phyloP scores from a whole-genome alignment of 1,284 basidiomycete species.

The Afroboletus lepidellus region DNA sequence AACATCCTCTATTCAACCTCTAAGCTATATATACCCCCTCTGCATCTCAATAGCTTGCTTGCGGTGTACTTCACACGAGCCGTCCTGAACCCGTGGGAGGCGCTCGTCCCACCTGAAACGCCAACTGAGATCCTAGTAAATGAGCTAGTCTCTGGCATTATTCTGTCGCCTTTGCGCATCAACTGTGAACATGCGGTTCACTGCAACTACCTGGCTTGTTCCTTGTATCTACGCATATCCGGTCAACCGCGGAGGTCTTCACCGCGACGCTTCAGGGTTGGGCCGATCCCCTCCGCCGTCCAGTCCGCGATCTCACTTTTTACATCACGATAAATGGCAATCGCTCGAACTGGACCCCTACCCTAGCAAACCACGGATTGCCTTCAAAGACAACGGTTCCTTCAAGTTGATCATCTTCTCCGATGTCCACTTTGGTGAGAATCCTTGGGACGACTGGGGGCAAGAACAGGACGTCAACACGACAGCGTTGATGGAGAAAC shows the following conservation, averaged over 20 bases:
- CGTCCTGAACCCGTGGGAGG: no score
- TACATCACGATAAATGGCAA: slow-evolving; percentile 1
- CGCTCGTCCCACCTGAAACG: no score
- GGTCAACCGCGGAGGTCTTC: slow-evolving; percentile 6
- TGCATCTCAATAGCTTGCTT: no score
- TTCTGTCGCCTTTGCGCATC: not conserved
- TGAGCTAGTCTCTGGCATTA: not conserved
- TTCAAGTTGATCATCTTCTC: slow-evolving; percentile 71
- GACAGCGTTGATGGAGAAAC: slow-evolving; percentile 49
- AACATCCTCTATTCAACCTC: no score
- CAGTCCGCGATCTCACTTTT: not conserved
- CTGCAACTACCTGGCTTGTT: not conserved
- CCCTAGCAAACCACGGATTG: slow-evolving; percentile 46
- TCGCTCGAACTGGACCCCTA: slow-evolving; percentile 41
- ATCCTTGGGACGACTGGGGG: slow-evolving; percentile 66
- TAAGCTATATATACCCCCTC: no score
- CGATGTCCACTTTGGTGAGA: slow-evolving; percentile 68
- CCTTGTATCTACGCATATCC: slow-evolving; percentile 14
- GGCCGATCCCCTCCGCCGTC: not conserved
- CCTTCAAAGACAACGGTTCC: slow-evolving; percentile 50
- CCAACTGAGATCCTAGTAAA: no score
- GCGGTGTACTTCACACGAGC: no score
- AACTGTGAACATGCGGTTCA: not conserved
- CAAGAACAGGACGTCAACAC: slow-evolving; percentile 62
- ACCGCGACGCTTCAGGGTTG: not conserved